Evolutionary conservation across 805 yeast species (phyloP), one percentile per base, ranked within the genome.

Genomic region (Metschnikowia amazonensis): DNA sequence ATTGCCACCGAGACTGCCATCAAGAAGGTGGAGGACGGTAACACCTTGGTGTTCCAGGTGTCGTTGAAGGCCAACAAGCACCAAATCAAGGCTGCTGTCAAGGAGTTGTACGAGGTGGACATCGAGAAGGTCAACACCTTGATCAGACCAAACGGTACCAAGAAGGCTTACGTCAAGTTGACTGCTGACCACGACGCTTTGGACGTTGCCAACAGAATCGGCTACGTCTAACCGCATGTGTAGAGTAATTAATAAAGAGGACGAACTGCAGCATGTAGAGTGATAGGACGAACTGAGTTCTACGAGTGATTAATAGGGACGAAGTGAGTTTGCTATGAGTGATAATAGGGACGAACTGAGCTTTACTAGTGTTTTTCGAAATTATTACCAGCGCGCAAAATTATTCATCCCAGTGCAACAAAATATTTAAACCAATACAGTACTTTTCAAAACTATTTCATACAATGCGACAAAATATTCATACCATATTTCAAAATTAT

Each of bases 161-260:
- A 94, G 89, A 94, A 94, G 85, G 99, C 99, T 72, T 94, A 86
- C 84, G 92, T 94, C 73, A 89, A 95, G 82, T 86, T 94, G 75
- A 89, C 98, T 70, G 92, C 96, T 74, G 99, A 94, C 78, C 86
- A 84, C 82, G 99, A 94, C 80, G 98, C 98, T 76, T 86, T 94
- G 74, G 99, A 94, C 76, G 89, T 94, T 76, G 99, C 99, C 74
- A 90, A 90, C 96, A 89, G 94, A 81, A 94, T 92, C 72, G 99
- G 99, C 80, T 90, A 89, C 95, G 85, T 92, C 76, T 92, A 82
- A 86, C 43, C 42, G n/a, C 53, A 42, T 44, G 47, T 38, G 53
- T 52, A 48, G 53, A 52, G 44, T 52, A 52, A 50, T 50, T 50
- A 50, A 52, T 52, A 48, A 50, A 50, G 46, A 52, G 57, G 57